These are phyloP conservation scores for Schizopora paradoxa DNA, from an alignment of 1,284 basidiomycete genomes.

Conservation along the genomic window DNA sequence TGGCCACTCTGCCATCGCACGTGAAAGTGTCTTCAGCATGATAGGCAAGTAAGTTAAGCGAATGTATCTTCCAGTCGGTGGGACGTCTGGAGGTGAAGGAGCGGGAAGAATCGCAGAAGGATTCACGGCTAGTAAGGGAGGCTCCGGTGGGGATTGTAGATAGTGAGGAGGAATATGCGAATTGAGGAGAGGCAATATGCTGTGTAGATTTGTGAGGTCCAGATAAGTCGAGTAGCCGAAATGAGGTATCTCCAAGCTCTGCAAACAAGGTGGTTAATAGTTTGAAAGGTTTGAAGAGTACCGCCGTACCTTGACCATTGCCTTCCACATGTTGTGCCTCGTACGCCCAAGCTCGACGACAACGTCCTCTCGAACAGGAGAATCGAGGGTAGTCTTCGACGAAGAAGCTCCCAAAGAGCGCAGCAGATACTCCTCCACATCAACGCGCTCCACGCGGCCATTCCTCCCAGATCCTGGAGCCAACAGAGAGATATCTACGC, in stretches of 20 bases:
- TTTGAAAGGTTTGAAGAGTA: slow-evolving; percentile 12
- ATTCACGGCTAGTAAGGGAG: slow-evolving; percentile 42
- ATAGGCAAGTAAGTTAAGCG: slow-evolving; percentile 81
- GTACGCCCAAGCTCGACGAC: slow-evolving; percentile 74
- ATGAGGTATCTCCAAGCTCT: slow-evolving; percentile 78
- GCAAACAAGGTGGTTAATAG: slow-evolving; percentile 10
- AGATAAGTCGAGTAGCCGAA: slow-evolving; percentile 83
- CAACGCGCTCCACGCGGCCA: slow-evolving; percentile 72
- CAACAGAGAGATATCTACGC: slow-evolving; percentile 55
- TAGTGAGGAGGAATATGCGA: slow-evolving; percentile 64
- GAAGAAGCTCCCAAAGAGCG: slow-evolving; percentile 17
- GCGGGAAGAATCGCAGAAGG: slow-evolving; percentile 40
- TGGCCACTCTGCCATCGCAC: slow-evolving; percentile 80
- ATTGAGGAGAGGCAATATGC: slow-evolving; percentile 68
- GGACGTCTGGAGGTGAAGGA: slow-evolving; percentile 35
- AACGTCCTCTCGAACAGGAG: slow-evolving; percentile 35
- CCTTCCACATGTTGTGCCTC: slow-evolving; percentile 81
- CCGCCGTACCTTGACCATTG: slow-evolving; percentile 64
- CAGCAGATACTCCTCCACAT: slow-evolving; percentile 60
- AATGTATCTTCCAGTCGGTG: slow-evolving; percentile 47
- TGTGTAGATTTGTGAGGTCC: slow-evolving; percentile 75
- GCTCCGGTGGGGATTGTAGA: slow-evolving; percentile 34
- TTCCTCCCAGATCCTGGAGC: slow-evolving; percentile 69
- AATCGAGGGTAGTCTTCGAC: slow-evolving; percentile 14
- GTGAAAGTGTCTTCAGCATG: slow-evolving; percentile 80